Base-by-base conservation (phyloP, 139 green algal species). In the Eudorina sp. region DNA sequence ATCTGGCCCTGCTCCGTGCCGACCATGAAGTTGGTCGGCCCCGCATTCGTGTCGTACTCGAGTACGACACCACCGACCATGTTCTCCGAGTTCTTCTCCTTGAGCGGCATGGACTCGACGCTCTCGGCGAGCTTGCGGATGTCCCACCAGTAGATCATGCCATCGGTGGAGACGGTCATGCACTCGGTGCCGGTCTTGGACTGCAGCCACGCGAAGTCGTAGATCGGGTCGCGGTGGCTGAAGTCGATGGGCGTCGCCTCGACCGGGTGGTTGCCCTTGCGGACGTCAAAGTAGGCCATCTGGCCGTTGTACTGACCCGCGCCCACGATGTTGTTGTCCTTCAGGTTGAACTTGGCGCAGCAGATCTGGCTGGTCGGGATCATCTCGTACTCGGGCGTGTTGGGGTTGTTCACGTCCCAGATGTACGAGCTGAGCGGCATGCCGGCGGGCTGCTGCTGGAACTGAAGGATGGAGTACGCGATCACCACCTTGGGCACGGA, bases 21-120 rank as follows among this genome's bases (percentile, higher is more conserved):
- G 46, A 99, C 93, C 95, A 99, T 98, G 92, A 99, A 99, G 93
- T 98, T 99, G 87, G 96, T 98, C 64, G 97, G 95, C 0, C 97
- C 97, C 3, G 96, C 97, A 19, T 90, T 88, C 18, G 95, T 84
- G 86, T 96, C 95, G 89, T 99, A 99, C 86, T 98, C 95, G 48
- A 99, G 78, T 6, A 89, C 82, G 60, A 96, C 91, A 38, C 93
- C 95, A n/a, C 95, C 96, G 80, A 96, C 90, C 29, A 92, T 86
- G 1, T 90, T 92, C 62, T 78, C 81, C 5, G 13, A 45, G 66
- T 78, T 79, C 84, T 96, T 96, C 80, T 97, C 95, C 88, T 91
- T 91, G 51, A 98, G 91, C 34, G 93, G 92, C 90, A 96, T 90
- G 82, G 64, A 91, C 92, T 96, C 94, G 27, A 96, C 77, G 27